A percentile compares a stretch with the other conserved stretches of the same genome.
Conservation (phyloP, 129 eudicot species). For the Tagetes patula region DNA sequence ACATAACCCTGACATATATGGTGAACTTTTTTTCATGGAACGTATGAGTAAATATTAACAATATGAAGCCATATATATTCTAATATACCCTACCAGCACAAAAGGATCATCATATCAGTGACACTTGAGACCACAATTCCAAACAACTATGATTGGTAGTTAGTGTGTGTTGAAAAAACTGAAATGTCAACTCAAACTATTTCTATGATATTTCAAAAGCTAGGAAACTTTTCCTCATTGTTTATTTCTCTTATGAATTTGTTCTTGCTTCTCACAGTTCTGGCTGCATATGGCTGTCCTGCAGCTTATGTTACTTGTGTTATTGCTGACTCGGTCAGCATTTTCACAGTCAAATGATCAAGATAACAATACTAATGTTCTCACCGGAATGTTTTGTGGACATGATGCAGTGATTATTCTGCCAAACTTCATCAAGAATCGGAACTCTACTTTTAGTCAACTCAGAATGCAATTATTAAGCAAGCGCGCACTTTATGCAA, state of each 20-base stretch:
- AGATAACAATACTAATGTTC: slow-evolving; percentile 2
- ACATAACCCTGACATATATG: no score
- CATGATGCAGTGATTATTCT: not conserved
- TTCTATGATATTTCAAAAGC: no score
- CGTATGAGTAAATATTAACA: no score
- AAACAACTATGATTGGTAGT: no score
- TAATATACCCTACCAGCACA: no score
- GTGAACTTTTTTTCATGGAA: no score
- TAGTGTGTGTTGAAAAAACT: no score
- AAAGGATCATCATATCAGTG: no score
- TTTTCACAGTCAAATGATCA: slow-evolving; percentile 21
- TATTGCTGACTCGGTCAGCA: slow-evolving; percentile 16
- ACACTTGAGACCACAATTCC: no score
- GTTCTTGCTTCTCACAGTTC: not conserved
- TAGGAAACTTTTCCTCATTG: no score
- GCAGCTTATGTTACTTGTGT: slow-evolving; percentile 23
- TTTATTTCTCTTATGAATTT: not conserved
- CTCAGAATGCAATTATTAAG: slow-evolving; percentile 44
- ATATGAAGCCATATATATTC: no score
- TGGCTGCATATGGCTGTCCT: slow-evolving; percentile 15
- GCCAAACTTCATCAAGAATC: slow-evolving; percentile 40
- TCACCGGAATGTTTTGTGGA: slow-evolving; percentile 1
- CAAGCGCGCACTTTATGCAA: slow-evolving; percentile 37
- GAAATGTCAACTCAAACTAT: no score
- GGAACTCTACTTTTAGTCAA: slow-evolving; percentile 44